A percentile compares a stretch with the other conserved stretches of the same genome.
Conservation (phyloP, 129 eudicot species). For the Saussurea involucrata region DNA sequence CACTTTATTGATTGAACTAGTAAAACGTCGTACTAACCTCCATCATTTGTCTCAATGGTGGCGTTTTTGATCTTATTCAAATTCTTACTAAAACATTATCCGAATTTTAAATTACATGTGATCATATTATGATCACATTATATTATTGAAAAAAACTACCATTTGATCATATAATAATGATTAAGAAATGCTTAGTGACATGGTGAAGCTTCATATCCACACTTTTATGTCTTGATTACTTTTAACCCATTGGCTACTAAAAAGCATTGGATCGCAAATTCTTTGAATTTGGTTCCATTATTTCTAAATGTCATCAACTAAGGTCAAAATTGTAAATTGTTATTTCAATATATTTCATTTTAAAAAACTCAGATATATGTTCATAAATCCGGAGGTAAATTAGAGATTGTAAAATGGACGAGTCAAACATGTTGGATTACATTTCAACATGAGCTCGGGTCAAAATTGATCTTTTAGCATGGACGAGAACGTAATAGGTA, state of each 20-base stretch:
- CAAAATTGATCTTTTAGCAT: not conserved
- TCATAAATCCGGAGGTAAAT: not conserved
- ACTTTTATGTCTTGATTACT: slow-evolving; percentile 14
- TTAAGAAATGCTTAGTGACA: slow-evolving; percentile 18
- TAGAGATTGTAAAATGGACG: not conserved
- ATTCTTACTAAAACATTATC: not conserved
- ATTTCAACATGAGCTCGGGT: too few species aligned
- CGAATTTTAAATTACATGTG: not conserved
- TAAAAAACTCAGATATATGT: not conserved
- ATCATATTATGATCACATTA: not conserved
- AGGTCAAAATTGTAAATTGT: not conserved
- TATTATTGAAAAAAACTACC: slow-evolving; percentile 7
- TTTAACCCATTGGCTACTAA: slow-evolving; percentile 15
- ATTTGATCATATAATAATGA: slow-evolving; percentile 11
- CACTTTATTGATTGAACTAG: not conserved
- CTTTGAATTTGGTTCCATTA: slow-evolving; percentile 12
- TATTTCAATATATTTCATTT: not conserved
- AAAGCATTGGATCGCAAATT: slow-evolving; percentile 11
- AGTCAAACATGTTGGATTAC: not conserved
- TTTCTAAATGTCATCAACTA: not conserved
- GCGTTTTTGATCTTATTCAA: not conserved
- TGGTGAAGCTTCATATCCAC: slow-evolving; percentile 18
- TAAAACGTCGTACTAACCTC: not conserved
- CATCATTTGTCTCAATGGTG: not conserved
- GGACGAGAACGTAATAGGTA: not conserved